phyloP scores from a whole-genome alignment of 140 eudicot genomes.

The Flaveria floridana region DNA sequence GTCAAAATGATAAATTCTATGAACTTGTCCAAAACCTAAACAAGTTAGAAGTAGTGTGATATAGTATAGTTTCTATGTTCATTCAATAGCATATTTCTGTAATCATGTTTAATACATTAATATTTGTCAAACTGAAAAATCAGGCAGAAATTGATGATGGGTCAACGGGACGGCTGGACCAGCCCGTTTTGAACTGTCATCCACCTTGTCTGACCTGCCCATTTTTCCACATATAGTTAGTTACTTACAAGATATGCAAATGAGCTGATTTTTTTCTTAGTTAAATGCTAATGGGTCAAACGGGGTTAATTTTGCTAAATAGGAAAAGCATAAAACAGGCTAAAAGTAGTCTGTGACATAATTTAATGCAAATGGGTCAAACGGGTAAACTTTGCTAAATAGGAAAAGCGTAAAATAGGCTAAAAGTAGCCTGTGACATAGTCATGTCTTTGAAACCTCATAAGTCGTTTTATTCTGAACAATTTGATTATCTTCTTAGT shows the following conservation, averaged over 20 bases:
- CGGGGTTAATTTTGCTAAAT: too few relatives aligned
- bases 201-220: constrained; percentile 1
- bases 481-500: neutral
- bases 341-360: too few relatives aligned
- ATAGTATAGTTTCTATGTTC: neutral
- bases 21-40: neutral
- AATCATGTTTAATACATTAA: neutral
- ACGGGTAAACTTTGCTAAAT: too few relatives aligned
- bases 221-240: neutral
- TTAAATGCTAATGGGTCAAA: too few relatives aligned
- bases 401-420: neutral
- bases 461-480: neutral
- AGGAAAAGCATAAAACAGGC: too few relatives aligned
- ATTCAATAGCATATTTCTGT: too few relatives aligned
- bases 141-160: neutral
- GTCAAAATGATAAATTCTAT: neutral
- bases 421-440: neutral
- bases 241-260: too few relatives aligned
- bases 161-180: neutral
- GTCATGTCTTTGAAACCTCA: neutral
- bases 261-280: too few relatives aligned
- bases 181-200: neutral
- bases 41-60: neutral
- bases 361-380: too few relatives aligned
- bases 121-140: too few relatives aligned